Evolutionary conservation across 2,329 filamentous ascomycete species (phyloP).

Genomic region (Tolypocladium album): DNA sequence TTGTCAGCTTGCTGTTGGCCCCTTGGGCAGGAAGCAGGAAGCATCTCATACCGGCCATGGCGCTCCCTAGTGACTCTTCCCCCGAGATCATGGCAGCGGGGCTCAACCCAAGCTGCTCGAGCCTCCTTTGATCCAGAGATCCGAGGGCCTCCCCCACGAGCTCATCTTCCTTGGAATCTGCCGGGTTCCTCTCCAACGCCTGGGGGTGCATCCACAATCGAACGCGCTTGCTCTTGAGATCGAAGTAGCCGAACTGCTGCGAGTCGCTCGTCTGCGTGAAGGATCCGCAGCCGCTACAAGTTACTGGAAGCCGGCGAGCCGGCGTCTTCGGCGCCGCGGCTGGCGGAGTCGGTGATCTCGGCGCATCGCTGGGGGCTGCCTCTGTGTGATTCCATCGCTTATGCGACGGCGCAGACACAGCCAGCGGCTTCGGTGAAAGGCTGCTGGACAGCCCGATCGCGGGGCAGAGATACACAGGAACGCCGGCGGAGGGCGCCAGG

Average conservation of each 20-base stretch:
- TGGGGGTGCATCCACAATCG: constrained; percentile 29
- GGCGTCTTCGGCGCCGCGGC: neutral
- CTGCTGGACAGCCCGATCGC: constrained; percentile 18
- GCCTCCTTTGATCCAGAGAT: constrained; percentile 26
- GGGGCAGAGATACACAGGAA: constrained; percentile 40
- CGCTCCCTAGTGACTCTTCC: constrained; percentile 10
- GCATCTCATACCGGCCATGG: constrained; percentile 2
- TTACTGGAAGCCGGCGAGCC: constrained; percentile 34
- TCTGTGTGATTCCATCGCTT: constrained; percentile 17
- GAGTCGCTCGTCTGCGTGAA: constrained; percentile 45
- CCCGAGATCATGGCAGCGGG: constrained; percentile 25
- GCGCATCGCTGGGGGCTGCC: constrained; percentile 2
- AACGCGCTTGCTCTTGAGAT: constrained; percentile 38
- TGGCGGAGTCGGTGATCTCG: neutral
- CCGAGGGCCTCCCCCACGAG: constrained; percentile 36
- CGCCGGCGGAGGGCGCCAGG: constrained; percentile 20
- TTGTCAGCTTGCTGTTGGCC: neutral
- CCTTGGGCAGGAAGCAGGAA: neutral
- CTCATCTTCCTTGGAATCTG: constrained; percentile 26
- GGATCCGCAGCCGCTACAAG: constrained; percentile 56
- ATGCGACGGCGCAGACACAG: constrained; percentile 5
- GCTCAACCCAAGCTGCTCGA: constrained; percentile 36
- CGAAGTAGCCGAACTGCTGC: constrained; percentile 45
- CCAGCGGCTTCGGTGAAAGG: constrained; percentile 4
- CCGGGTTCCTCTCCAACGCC: constrained; percentile 5